Conservation (phyloP, 805 yeast genomes). For the Blastobotrys mokoenaii region DNA sequence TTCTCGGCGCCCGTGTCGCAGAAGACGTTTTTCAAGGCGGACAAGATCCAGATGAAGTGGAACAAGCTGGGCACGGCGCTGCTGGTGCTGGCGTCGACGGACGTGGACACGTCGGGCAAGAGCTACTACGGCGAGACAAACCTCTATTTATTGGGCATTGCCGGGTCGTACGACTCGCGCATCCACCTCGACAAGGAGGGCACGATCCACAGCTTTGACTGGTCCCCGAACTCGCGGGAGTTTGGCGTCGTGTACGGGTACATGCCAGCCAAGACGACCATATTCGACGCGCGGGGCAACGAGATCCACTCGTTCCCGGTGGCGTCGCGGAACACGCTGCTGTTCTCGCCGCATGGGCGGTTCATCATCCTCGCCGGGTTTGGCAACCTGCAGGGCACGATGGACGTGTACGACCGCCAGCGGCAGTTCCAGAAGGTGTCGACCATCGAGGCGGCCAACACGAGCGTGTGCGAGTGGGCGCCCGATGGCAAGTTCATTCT, state of each 20-base stretch:
- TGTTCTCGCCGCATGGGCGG: slow-evolving; percentile 90
- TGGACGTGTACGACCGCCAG: slow-evolving; percentile 89
- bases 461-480: slow-evolving; percentile 95
- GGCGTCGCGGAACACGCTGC: slow-evolving; percentile 80
- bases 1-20: slow-evolving; percentile 70
- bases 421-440: slow-evolving; percentile 72
- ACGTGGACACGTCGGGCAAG: slow-evolving; percentile 88
- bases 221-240: slow-evolving; percentile 95
- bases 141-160: slow-evolving; percentile 80
- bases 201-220: slow-evolving; percentile 93
- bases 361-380: slow-evolving; percentile 92
- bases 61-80: slow-evolving; percentile 89
- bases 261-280: slow-evolving; percentile 95
- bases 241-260: slow-evolving; percentile 96
- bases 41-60: slow-evolving; percentile 88
- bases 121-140: slow-evolving; percentile 96
- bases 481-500: slow-evolving; percentile 91
- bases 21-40: slow-evolving; percentile 92
- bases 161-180: slow-evolving; percentile 85
- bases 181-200: slow-evolving; percentile 86
- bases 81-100: slow-evolving; percentile 88
- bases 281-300: slow-evolving; percentile 91
- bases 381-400: slow-evolving; percentile 95
- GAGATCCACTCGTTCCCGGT: slow-evolving; percentile 74
- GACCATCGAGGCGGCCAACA: slow-evolving; percentile 83